phyloP scores from a whole-genome alignment of 306 rosid genomes.

The Vigna hirtella region DNA sequence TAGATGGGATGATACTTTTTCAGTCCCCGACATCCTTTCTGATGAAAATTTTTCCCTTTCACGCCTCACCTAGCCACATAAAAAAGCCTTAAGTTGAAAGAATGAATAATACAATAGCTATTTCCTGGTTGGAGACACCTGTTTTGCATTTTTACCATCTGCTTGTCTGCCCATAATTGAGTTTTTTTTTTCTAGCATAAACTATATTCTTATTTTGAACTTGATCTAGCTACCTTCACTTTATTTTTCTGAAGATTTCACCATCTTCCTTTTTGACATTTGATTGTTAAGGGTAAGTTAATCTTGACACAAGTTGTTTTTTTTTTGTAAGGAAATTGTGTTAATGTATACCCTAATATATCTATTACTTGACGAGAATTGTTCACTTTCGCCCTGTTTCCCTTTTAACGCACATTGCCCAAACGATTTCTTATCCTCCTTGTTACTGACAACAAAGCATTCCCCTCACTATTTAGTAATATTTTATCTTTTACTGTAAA shows the following conservation, averaged over 20 bases:
- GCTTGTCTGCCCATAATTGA: conserved; percentile 21
- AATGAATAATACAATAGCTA: conserved; percentile 21
- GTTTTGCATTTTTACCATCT: conserved; percentile 35
- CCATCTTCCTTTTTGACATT: conserved; percentile 29
- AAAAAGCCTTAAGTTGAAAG: conserved; percentile 11
- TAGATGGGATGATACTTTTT: conserved; percentile 21
- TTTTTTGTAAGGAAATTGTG: background rate
- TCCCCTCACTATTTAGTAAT: conserved; percentile 1
- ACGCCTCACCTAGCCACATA: conserved; percentile 2
- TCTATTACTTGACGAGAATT: background rate
- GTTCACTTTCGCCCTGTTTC: background rate
- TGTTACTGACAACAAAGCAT: background rate
- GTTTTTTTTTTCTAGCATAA: conserved; percentile 6
- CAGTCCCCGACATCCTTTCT: conserved; percentile 12
- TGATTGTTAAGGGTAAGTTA: conserved; percentile 34
- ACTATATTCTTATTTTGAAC: conserved; percentile 29
- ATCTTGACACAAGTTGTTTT: background rate
- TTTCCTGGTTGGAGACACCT: conserved; percentile 33
- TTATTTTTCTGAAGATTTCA: conserved; percentile 5
- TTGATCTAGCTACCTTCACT: conserved; percentile 2
- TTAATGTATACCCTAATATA: conserved; percentile 8
- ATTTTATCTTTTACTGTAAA: conserved; percentile 21
- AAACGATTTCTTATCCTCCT: conserved; percentile 27
- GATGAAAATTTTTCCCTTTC: background rate
- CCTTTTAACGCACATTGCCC: background rate